Base-by-base conservation (phyloP, 192 early-diverging fungal genomes). In the Coemansia sp. region DNA sequence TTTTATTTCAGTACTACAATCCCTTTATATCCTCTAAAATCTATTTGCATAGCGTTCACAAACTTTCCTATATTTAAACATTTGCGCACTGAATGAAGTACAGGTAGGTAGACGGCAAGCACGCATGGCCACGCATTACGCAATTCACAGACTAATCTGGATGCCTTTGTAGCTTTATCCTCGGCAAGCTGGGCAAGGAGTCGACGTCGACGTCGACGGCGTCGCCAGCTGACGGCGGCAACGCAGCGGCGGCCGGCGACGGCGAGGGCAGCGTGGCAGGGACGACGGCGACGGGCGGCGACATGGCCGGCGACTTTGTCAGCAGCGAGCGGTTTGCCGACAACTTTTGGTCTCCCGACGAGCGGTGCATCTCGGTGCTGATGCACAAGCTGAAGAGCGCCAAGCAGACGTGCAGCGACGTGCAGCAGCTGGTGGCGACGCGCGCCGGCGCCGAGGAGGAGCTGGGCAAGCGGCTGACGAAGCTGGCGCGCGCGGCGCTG, bases 381-480 rank as follows among this genome's bases (percentile, higher is more conserved):
- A 84, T 81, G 53, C 73, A 83, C 47, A 83, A 85, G 52, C 81
- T 91, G 66, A 82, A 82, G 57, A 84, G 76, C 61, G 81, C 86
- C 23, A 89, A 89, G 52, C 77, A 83, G 45, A 89, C 89, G 2
- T 85, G 84, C 60, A 74, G 81, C 39, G 89, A 91, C 60, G 69
- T 91, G 6, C 69, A 85, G 55, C 59, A 71, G 15, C 78, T 91
- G 67, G 83, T 86, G 33, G 66, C 76, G 55, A 62, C 73, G 23
- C 62, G 89, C 44, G 85, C 89, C 5, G 53, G 71, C 1, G 60
- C 89, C 24, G 84, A 91, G 37, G 89, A 91, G 46, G 89, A 91
- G 9, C 77, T 85, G 55, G 87, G 87, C 45, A 86, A 87, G 61
- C 80, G 80, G 55, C 53, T 91, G 38, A 39, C 75, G 30, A 91